Evolutionary conservation across 2,329 filamentous ascomycete species (phyloP).

Genomic region (Ophiostoma populinum): DNA sequence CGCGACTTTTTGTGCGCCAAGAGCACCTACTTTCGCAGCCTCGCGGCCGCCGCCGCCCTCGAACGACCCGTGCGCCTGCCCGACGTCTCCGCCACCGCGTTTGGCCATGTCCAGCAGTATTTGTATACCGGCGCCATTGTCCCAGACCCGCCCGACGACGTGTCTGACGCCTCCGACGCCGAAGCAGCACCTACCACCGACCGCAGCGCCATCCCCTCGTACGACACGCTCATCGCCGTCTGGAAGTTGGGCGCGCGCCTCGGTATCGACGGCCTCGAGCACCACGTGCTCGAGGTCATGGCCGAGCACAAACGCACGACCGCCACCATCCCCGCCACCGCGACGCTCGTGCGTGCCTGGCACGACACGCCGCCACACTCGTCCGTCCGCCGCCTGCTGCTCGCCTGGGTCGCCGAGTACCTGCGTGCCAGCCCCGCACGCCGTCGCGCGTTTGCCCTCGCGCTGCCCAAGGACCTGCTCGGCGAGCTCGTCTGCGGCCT

Average conservation of each 20-base stretch:
- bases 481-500: constrained; percentile 45
- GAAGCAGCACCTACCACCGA: neutral
- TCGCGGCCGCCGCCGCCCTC: constrained; percentile 15
- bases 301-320: constrained; percentile 34
- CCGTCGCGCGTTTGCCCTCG: constrained; percentile 39
- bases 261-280: constrained; percentile 36
- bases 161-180: neutral
- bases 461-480: constrained; percentile 42
- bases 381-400: constrained; percentile 37
- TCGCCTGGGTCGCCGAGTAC: constrained; percentile 47
- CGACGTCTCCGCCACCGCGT: constrained; percentile 29
- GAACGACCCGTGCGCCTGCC: constrained; percentile 34
- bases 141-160: constrained; percentile 10
- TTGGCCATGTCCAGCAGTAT: constrained; percentile 37
- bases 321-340: constrained; percentile 37
- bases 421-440: constrained; percentile 39
- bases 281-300: constrained; percentile 40
- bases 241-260: constrained; percentile 39
- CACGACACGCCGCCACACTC: constrained; percentile 43
- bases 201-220: constrained; percentile 26
- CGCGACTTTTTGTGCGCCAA: constrained; percentile 39
- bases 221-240: constrained; percentile 34
- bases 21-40: constrained; percentile 28
- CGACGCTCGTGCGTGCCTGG: constrained; percentile 43
- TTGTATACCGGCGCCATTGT: constrained; percentile 34